These are phyloP conservation scores for Hymenoscyphus fraxineus DNA, from an alignment of 2,329 filamentous ascomycete genomes.

Conservation along the genomic window DNA sequence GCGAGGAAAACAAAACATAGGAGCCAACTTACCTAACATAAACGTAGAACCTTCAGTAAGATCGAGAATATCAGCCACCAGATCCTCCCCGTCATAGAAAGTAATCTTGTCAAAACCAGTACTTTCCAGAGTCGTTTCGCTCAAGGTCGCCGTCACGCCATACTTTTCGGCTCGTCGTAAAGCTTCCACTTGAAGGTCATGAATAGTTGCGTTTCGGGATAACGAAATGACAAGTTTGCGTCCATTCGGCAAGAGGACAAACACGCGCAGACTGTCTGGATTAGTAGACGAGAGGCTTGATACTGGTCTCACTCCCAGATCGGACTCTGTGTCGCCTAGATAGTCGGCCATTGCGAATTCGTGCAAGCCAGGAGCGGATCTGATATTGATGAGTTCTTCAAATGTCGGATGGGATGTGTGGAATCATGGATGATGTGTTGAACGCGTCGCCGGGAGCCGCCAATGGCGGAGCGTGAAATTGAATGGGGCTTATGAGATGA, in stretches of 20 bases:
- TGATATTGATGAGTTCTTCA: no score
- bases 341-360: neutral
- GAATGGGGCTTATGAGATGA: no score
- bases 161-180: slow-evolving; percentile 9
- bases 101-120: slow-evolving; percentile 6
- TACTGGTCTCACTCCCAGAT: neutral
- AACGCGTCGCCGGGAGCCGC: no score
- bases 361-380: no score
- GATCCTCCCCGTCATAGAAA: slow-evolving; percentile 7
- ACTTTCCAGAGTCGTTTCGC: slow-evolving; percentile 8
- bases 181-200: slow-evolving; percentile 11
- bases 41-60: slow-evolving; percentile 14
- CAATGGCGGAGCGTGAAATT: no score
- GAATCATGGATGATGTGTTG: no score
- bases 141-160: slow-evolving; percentile 5
- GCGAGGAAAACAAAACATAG: neutral
- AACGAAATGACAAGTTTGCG: slow-evolving; percentile 10
- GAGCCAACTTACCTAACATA: neutral
- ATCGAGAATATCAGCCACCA: slow-evolving; percentile 11
- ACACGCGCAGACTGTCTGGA: slow-evolving; percentile 9
- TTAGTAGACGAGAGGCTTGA: neutral
- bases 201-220: slow-evolving; percentile 3
- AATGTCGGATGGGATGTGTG: no score
- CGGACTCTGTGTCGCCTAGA: neutral
- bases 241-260: slow-evolving; percentile 10